phyloP scores from a whole-genome alignment of 1,139 yeast genomes.

The Kazachstania sp. region DNA sequence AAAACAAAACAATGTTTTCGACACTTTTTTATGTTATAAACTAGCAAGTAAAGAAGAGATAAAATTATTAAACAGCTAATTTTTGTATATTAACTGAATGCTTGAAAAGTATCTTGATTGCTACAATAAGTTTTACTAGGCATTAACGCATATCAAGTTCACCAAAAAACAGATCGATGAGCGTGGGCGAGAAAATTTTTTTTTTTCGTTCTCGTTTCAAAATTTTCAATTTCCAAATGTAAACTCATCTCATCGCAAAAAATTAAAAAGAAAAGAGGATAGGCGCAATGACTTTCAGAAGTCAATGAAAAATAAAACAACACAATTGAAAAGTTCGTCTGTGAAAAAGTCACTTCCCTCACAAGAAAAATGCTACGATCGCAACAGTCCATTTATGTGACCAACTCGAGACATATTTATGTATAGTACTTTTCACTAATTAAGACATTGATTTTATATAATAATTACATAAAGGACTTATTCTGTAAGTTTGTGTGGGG shows the following conservation, averaged over 20 bases:
- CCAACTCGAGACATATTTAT: too few species aligned
- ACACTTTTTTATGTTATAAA: too few species aligned
- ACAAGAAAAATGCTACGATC: too few species aligned
- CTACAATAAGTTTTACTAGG: not conserved
- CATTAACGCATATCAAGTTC: not conserved
- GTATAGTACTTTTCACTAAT: too few species aligned
- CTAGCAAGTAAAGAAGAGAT: too few species aligned
- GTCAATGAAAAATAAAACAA: not conserved
- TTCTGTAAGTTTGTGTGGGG: not conserved
- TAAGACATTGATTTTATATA: too few species aligned
- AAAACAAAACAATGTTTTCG: too few species aligned
- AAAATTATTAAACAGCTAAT: too few species aligned
- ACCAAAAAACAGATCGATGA: not conserved
- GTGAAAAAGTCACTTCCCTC: too few species aligned
- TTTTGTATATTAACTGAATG: too few species aligned
- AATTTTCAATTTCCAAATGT: not conserved
- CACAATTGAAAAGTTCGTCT: not conserved
- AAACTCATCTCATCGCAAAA: slow-evolving; percentile 4
- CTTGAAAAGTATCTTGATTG: not conserved
- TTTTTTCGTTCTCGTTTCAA: not conserved
- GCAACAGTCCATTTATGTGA: too few species aligned
- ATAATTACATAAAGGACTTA: not conserved
- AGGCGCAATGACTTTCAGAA: not conserved
- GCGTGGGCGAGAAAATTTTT: slow-evolving; percentile 1
- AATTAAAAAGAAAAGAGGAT: not conserved